These are phyloP conservation scores for Fusarium euwallaceae DNA, from an alignment of 2,329 filamentous ascomycete species.

Conservation along the genomic window DNA sequence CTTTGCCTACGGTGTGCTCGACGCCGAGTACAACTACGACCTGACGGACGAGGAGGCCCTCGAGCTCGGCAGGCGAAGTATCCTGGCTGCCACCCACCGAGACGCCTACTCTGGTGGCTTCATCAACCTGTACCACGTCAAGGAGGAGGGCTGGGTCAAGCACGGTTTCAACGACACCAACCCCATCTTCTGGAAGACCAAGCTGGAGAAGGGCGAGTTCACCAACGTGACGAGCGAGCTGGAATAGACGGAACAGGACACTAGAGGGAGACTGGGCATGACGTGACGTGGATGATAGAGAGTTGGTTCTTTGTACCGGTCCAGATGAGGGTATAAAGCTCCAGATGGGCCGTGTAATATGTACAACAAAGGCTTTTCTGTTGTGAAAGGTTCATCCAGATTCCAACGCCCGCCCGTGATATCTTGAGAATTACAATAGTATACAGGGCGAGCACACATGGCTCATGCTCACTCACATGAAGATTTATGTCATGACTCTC, in stretches of 20 bases:
- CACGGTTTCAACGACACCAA: conserved; percentile 98
- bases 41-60: conserved; percentile 88
- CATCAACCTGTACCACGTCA: conserved; percentile 99
- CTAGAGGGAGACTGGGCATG: neutral
- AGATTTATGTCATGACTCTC: conserved; percentile 19
- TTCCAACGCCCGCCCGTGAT: conserved; percentile 14
- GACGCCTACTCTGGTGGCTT: conserved; percentile 99
- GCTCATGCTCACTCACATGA: neutral
- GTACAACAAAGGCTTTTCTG: conserved; percentile 48
- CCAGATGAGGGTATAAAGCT: conserved; percentile 14
- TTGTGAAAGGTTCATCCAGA: conserved; percentile 32
- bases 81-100: conserved; percentile 94
- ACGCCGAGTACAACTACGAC: conserved; percentile 95
- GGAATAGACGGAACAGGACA: conserved; percentile 55
- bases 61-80: conserved; percentile 90
- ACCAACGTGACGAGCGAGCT: conserved; percentile 89
- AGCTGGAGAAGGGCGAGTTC: conserved; percentile 98
- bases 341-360: conserved; percentile 44
- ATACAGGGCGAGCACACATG: conserved; percentile 6
- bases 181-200: conserved; percentile 99
- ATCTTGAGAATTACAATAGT: conserved; percentile 23
- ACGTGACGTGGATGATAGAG: conserved; percentile 33
- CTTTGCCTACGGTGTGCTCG: conserved; percentile 97
- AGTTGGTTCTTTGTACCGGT: conserved; percentile 33
- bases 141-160: conserved; percentile 99